These are phyloP conservation scores for Phoma sp. DNA, from an alignment of 2,329 filamentous ascomycete genomes.

Conservation along the genomic window DNA sequence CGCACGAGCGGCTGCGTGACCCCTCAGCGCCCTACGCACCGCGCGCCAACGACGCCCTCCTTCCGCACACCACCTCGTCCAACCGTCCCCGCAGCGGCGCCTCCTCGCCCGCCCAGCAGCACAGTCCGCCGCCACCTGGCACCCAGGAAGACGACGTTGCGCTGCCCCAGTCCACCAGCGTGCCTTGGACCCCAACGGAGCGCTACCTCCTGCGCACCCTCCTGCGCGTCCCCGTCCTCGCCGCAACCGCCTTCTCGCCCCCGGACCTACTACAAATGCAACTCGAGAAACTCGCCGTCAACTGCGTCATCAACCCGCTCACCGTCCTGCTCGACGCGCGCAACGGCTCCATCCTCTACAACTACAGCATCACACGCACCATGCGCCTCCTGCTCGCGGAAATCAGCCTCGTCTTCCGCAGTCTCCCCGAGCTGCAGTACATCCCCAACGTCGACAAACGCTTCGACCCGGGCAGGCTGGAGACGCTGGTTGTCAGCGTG, in stretches of 20 bases:
- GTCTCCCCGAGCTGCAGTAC: slow-evolving; percentile 74
- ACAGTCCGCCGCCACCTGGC: slow-evolving; percentile 15
- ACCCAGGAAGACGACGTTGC: slow-evolving; percentile 23
- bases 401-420: slow-evolving; percentile 71
- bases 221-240: slow-evolving; percentile 66
- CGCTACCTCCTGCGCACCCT: slow-evolving; percentile 71
- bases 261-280: slow-evolving; percentile 73
- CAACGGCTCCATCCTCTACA: slow-evolving; percentile 74
- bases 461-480: slow-evolving; percentile 66
- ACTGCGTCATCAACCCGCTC: slow-evolving; percentile 78
- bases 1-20: slow-evolving; percentile 44
- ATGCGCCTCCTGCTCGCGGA: slow-evolving; percentile 77
- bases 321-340: slow-evolving; percentile 78
- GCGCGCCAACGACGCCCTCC: slow-evolving; percentile 7
- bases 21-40: slow-evolving; percentile 33
- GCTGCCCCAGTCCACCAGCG: slow-evolving; percentile 22
- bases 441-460: slow-evolving; percentile 65
- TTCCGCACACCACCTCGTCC: neutral
- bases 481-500: slow-evolving; percentile 63
- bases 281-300: slow-evolving; percentile 78
- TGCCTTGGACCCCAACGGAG: slow-evolving; percentile 50
- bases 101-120: neutral
- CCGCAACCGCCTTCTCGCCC: slow-evolving; percentile 63
- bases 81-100: neutral
- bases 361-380: slow-evolving; percentile 67